Conservation (phyloP, 2,329 filamentous ascomycete species). For the Microsporum ferrugineum region DNA sequence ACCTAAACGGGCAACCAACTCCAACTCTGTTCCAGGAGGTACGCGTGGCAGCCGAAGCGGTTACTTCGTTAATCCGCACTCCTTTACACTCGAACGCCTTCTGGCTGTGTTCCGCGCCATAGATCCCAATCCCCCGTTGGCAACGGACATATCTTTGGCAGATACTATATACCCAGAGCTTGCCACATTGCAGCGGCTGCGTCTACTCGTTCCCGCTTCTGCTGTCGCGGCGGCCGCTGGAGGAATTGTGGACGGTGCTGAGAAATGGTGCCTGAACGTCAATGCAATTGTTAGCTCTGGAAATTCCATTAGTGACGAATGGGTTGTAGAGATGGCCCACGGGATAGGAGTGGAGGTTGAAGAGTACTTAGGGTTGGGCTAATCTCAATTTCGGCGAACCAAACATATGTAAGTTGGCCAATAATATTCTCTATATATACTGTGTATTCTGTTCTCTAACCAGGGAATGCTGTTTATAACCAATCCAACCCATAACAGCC, state of each 20-base stretch:
- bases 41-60: slow-evolving; percentile 21
- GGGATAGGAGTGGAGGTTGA: slow-evolving; percentile 37
- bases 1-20: slow-evolving; percentile 28
- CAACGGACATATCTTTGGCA: slow-evolving; percentile 22
- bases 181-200: slow-evolving; percentile 36
- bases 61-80: slow-evolving; percentile 30
- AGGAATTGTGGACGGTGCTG: slow-evolving; percentile 29
- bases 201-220: slow-evolving; percentile 35
- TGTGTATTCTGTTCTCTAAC: too few relatives aligned
- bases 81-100: slow-evolving; percentile 37
- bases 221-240: slow-evolving; percentile 23
- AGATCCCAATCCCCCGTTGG: slow-evolving; percentile 31
- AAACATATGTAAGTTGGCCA: neutral
- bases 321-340: slow-evolving; percentile 36
- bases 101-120: slow-evolving; percentile 40
- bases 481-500: too few relatives aligned
- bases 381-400: neutral
- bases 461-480: too few relatives aligned
- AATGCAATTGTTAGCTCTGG: slow-evolving; percentile 17
- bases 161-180: slow-evolving; percentile 37
- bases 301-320: slow-evolving; percentile 25
- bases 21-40: slow-evolving; percentile 25
- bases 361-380: slow-evolving; percentile 22
- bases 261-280: slow-evolving; percentile 40
- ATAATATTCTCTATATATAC: neutral